phyloP scores from a whole-genome alignment of 2,329 filamentous ascomycete species.

The Penicillium sp. region DNA sequence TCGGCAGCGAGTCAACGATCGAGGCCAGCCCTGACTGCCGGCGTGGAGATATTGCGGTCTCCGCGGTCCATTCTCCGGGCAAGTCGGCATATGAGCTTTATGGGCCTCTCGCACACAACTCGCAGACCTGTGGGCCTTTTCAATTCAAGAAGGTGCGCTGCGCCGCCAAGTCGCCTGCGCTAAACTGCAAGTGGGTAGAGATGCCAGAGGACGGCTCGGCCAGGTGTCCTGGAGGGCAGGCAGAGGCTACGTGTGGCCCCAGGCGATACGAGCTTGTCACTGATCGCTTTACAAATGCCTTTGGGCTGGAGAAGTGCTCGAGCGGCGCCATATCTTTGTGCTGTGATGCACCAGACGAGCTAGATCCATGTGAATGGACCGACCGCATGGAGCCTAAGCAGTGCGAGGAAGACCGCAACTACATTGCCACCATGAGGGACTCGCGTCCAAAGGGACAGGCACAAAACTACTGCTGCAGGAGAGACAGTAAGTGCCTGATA shows the following conservation, averaged over 20 bases:
- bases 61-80: background rate
- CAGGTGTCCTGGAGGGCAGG: constrained; percentile 2
- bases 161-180: background rate
- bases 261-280: background rate
- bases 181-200: constrained; percentile 2
- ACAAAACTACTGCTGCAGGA: background rate
- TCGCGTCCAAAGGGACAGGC: background rate
- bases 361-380: too few species aligned
- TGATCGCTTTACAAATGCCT: background rate
- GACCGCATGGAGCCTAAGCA: background rate
- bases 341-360: background rate
- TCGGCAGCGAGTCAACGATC: background rate
- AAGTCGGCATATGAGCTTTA: background rate
- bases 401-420: background rate
- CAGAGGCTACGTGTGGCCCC: background rate
- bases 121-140: background rate
- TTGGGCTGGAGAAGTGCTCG: background rate
- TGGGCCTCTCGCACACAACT: background rate
- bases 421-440: background rate
- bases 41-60: background rate
- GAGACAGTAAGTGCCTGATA: background rate
- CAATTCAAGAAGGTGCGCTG: background rate
- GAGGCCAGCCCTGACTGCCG: background rate
- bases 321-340: background rate
- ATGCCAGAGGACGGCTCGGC: background rate